phyloP scores from a whole-genome alignment of 257 asterid species.

The Rhazya stricta region DNA sequence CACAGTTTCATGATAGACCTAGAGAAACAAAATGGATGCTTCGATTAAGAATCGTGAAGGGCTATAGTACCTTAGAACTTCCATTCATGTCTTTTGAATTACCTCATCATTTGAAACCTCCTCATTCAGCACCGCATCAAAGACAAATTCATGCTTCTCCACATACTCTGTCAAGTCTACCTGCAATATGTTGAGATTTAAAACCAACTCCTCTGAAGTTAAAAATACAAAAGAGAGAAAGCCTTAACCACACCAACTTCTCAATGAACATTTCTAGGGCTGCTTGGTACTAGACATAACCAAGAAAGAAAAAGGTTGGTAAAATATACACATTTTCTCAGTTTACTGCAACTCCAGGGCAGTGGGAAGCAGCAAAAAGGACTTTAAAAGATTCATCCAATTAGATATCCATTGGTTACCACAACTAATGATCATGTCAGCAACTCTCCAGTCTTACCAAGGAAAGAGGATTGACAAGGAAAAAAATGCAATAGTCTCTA shows the following conservation, averaged over 20 bases:
- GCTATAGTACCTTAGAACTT: slow-evolving; percentile 2
- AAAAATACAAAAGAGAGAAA: not conserved
- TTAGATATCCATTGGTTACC: not conserved
- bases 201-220: slow-evolving; percentile 2
- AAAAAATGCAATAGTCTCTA: not conserved
- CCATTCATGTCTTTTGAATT: slow-evolving; percentile 16
- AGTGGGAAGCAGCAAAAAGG: not conserved
- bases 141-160: slow-evolving; percentile 97
- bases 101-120: slow-evolving; percentile 99
- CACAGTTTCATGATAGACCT: slow-evolving; percentile 55
- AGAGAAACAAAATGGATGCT: slow-evolving; percentile 18
- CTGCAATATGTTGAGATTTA: slow-evolving; percentile 37
- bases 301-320: not conserved
- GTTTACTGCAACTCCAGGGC: not conserved
- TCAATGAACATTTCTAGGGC: not conserved
- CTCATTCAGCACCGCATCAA: slow-evolving; percentile 95
- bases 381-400: not conserved
- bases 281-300: not conserved
- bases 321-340: not conserved
- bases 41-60: slow-evolving; percentile 10
- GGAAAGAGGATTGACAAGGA: not conserved
- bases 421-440: not conserved
- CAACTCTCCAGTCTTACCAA: not conserved
- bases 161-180: slow-evolving; percentile 92
- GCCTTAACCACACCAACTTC: not conserved